A percentile compares a stretch with the other conserved stretches of the same genome.
Conservation (phyloP, 108 stramenopile genomes). For the Conticribra guillardii region DNA sequence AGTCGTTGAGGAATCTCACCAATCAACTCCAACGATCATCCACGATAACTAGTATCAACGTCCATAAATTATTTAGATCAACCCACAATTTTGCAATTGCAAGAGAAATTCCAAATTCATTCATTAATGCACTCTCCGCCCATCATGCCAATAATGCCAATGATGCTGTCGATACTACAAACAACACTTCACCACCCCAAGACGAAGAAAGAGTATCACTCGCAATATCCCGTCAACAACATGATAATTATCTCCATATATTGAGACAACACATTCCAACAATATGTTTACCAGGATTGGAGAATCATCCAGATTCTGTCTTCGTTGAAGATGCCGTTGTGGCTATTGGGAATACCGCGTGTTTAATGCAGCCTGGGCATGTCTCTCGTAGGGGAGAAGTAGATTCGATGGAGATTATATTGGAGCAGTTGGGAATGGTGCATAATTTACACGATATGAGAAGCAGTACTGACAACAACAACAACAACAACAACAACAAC, state of each 20-base stretch:
- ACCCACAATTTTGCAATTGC: constrained; percentile 53
- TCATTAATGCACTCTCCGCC: constrained; percentile 52
- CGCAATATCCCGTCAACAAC: constrained; percentile 44
- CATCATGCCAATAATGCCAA: constrained; percentile 3
- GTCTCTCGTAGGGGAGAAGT: constrained; percentile 67
- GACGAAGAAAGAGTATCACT: constrained; percentile 21
- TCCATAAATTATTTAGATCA: too few relatives aligned
- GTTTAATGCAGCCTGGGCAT: constrained; percentile 59
- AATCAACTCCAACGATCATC: too few relatives aligned
- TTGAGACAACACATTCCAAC: constrained; percentile 53
- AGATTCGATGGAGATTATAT: constrained; percentile 44
- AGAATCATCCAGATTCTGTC: constrained; percentile 62
- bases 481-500: background rate
- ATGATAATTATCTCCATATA: constrained; percentile 42
- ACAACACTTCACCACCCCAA: background rate
- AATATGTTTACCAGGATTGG: constrained; percentile 51
- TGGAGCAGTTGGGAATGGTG: constrained; percentile 44
- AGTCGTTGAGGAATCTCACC: too few relatives aligned
- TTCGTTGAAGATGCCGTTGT: constrained; percentile 84
- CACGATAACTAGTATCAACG: too few relatives aligned
- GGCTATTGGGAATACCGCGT: constrained; percentile 52
- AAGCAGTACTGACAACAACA: background rate
- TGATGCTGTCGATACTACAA: background rate
- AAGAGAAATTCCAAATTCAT: constrained; percentile 56
- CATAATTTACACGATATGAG: constrained; percentile 59